Evolutionary conservation across 495 filamentous ascomycete genomes (phyloP).

Genomic region (Penicillium paxilli): DNA sequence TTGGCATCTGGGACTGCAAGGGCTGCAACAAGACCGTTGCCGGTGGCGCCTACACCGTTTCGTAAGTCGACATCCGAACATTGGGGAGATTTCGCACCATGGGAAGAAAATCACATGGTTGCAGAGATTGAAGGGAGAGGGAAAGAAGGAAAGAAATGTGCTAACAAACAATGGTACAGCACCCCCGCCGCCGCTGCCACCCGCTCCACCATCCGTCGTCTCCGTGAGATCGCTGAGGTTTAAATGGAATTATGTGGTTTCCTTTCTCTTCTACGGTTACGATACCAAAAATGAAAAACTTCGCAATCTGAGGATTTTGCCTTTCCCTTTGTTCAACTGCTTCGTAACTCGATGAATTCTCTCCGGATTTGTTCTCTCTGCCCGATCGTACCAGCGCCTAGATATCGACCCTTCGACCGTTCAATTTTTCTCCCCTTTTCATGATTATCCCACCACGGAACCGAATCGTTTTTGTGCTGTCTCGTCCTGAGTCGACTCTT

Average conservation of each 20-base stretch:
- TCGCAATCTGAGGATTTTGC: slow-evolving; percentile 34
- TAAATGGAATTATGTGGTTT: slow-evolving; percentile 57
- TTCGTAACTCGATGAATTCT: slow-evolving; percentile 1
- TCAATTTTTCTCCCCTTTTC: too few relatives aligned
- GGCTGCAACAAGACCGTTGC: slow-evolving; percentile 91
- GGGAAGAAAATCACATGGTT: too few relatives aligned
- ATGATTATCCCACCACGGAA: too few relatives aligned
- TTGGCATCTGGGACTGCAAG: slow-evolving; percentile 97
- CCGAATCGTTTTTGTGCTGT: too few relatives aligned
- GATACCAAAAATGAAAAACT: slow-evolving; percentile 48
- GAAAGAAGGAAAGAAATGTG: neutral
- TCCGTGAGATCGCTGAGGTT: slow-evolving; percentile 97
- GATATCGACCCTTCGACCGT: neutral
- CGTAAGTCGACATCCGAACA: slow-evolving; percentile 65
- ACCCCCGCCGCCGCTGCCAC: slow-evolving; percentile 95
- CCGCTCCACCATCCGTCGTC: slow-evolving; percentile 93
- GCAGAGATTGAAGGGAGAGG: too few relatives aligned
- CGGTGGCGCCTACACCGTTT: slow-evolving; percentile 94
- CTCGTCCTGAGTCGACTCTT: too few relatives aligned
- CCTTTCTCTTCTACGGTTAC: slow-evolving; percentile 40
- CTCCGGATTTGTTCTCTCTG: neutral
- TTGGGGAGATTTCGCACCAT: too few relatives aligned
- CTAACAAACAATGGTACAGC: slow-evolving; percentile 44
- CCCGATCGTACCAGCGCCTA: neutral
- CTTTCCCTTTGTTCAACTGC: slow-evolving; percentile 4